Evolutionary conservation across 345 rosid species (phyloP).

Genomic region (Citrus inodora): DNA sequence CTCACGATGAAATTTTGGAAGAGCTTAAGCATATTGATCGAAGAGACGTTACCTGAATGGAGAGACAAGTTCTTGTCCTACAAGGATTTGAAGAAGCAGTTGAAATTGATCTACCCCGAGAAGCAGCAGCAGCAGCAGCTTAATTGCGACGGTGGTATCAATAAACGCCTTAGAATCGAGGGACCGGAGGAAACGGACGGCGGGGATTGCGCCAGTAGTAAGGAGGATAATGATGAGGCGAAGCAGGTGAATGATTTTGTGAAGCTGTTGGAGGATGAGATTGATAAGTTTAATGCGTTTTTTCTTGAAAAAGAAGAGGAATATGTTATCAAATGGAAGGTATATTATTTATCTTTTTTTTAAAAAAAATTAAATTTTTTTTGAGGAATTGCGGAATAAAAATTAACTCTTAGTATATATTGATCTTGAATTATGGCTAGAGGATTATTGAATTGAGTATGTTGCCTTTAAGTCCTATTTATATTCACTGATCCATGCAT

Average conservation of each 20-base stretch:
- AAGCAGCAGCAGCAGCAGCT: not conserved
- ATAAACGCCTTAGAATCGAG: slow-evolving; percentile 14
- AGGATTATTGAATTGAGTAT: not conserved
- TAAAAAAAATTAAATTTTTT: not conserved
- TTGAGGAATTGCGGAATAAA: not conserved
- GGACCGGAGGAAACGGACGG: not conserved
- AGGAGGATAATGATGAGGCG: slow-evolving; percentile 16
- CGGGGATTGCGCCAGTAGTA: slow-evolving; percentile 6
- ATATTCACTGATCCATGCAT: not conserved
- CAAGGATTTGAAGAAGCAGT: slow-evolving; percentile 61
- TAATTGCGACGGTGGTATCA: not conserved
- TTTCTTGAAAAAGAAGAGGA: slow-evolving; percentile 59
- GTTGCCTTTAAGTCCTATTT: not conserved
- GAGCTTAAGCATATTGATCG: slow-evolving; percentile 52
- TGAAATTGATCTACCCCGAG: slow-evolving; percentile 37
- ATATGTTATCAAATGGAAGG: slow-evolving; percentile 50
- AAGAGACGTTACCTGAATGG: slow-evolving; percentile 56
- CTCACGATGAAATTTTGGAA: slow-evolving; percentile 56
- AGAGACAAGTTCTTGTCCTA: slow-evolving; percentile 61
- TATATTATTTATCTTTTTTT: slow-evolving; percentile 3
- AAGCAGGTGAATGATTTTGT: slow-evolving; percentile 42
- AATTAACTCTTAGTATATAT: not conserved
- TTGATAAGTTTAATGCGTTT: slow-evolving; percentile 55
- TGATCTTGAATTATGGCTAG: not conserved
- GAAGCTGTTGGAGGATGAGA: slow-evolving; percentile 47